These are phyloP conservation scores for Alloascoidea hylecoeti DNA, from an alignment of 805 yeast genomes.

Conservation along the genomic window DNA sequence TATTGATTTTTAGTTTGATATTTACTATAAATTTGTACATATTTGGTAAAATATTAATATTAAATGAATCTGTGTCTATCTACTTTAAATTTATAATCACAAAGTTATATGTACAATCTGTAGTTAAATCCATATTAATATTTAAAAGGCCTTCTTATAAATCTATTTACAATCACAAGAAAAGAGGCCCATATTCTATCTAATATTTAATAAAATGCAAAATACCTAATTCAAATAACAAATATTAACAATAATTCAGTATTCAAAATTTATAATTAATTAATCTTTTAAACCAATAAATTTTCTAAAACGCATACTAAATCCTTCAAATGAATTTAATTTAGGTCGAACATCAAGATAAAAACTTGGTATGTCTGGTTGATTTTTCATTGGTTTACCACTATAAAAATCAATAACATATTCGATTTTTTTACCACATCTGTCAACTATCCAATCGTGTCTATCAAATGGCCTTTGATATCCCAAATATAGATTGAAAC, in stretches of 20 bases:
- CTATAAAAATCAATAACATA: conserved; percentile 89
- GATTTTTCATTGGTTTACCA: conserved; percentile 32
- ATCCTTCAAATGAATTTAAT: conserved; percentile 68
- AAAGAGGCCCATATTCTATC: too few species aligned
- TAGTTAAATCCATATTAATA: too few species aligned
- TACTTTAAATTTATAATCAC: too few species aligned
- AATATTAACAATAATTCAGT: not conserved
- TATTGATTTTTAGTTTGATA: too few species aligned
- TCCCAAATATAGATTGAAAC: conserved; percentile 51
- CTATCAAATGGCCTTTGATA: conserved; percentile 80
- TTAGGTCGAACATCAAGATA: conserved; percentile 89
- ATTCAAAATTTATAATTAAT: not conserved
- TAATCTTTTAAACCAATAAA: conserved; percentile 35
- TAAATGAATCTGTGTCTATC: too few species aligned
- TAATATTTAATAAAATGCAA: too few species aligned
- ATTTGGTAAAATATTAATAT: too few species aligned
- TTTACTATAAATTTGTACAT: too few species aligned
- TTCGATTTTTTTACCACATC: conserved; percentile 75
- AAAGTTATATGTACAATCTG: too few species aligned
- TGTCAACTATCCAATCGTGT: conserved; percentile 84
- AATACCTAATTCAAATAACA: conserved; percentile 1
- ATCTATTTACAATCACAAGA: too few species aligned
- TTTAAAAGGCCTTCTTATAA: too few species aligned
- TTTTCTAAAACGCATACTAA: conserved; percentile 47
- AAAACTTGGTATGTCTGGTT: conserved; percentile 42